phyloP scores from a whole-genome alignment of 108 stramenopile species.

The Parietichytrium sp. region DNA sequence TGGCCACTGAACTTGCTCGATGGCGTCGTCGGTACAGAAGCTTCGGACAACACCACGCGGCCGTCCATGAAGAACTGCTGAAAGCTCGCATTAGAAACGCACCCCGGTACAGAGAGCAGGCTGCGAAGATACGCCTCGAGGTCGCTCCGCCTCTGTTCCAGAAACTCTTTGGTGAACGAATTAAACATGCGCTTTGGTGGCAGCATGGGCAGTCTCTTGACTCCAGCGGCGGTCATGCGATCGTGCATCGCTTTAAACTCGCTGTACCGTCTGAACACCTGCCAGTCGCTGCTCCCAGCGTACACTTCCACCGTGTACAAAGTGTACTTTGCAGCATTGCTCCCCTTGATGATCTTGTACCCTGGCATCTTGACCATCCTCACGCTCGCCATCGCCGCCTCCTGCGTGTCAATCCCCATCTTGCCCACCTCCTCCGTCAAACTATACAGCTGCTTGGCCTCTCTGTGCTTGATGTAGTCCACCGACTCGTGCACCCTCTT shows the following conservation, averaged over 20 bases:
- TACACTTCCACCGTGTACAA: background rate
- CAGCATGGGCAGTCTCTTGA: background rate
- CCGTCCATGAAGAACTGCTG: too few species aligned
- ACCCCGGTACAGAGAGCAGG: background rate
- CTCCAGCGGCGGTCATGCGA: background rate
- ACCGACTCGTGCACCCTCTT: constrained; percentile 23
- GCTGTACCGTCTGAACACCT: constrained; percentile 4
- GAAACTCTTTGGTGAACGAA: background rate
- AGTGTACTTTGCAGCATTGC: background rate
- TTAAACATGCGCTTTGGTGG: constrained; percentile 38
- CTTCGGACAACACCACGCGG: too few species aligned
- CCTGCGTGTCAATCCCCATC: background rate
- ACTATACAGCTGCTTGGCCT: constrained; percentile 11
- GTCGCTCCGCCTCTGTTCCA: background rate
- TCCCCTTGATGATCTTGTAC: background rate
- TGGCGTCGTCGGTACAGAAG: too few species aligned
- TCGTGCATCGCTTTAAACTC: constrained; percentile 16
- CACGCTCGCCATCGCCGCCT: background rate
- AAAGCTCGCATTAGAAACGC: too few species aligned
- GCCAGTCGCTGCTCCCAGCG: background rate
- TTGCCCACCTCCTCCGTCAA: constrained; percentile 29
- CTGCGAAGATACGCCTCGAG: constrained; percentile 2
- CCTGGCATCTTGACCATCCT: background rate
- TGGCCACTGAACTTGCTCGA: too few species aligned
- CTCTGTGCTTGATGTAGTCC: constrained; percentile 32